phyloP scores from a whole-genome alignment of 768 basidiomycete genomes.

The Boletus rubroflammeus region DNA sequence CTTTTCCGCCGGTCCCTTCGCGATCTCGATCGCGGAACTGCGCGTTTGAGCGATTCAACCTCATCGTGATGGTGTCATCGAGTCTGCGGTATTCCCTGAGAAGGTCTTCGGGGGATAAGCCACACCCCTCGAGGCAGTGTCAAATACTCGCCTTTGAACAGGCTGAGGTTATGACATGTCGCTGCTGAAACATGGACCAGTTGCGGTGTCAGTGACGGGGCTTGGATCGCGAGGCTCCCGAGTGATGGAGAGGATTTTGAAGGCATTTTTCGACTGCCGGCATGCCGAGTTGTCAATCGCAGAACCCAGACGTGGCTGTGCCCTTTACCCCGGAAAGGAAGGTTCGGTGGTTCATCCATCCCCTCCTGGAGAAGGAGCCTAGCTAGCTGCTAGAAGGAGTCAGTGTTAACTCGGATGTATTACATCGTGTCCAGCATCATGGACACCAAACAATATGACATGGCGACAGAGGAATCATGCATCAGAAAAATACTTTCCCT shows the following conservation, averaged over 20 bases:
- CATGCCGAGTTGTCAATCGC: slow-evolving; percentile 27
- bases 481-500: background rate
- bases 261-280: slow-evolving; percentile 35
- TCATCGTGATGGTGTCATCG: slow-evolving; percentile 78
- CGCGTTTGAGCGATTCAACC: slow-evolving; percentile 75
- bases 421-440: background rate
- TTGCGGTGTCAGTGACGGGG: slow-evolving; percentile 55
- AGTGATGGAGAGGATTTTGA: slow-evolving; percentile 45
- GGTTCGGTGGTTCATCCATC: slow-evolving; percentile 22
- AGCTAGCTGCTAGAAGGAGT: background rate
- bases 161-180: slow-evolving; percentile 70
- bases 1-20: slow-evolving; percentile 39
- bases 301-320: slow-evolving; percentile 17
- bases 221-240: slow-evolving; percentile 68
- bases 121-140: slow-evolving; percentile 4
- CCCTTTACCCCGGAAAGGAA: slow-evolving; percentile 26
- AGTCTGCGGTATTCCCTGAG: slow-evolving; percentile 77
- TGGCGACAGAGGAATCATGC: background rate
- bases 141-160: slow-evolving; percentile 59
- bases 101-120: slow-evolving; percentile 51
- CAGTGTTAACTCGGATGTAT: background rate
- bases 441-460: background rate
- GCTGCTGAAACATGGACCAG: slow-evolving; percentile 67
- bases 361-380: background rate
- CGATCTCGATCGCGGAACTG: slow-evolving; percentile 72